phyloP scores from a whole-genome alignment of 805 yeast species.

The Candida orba region DNA sequence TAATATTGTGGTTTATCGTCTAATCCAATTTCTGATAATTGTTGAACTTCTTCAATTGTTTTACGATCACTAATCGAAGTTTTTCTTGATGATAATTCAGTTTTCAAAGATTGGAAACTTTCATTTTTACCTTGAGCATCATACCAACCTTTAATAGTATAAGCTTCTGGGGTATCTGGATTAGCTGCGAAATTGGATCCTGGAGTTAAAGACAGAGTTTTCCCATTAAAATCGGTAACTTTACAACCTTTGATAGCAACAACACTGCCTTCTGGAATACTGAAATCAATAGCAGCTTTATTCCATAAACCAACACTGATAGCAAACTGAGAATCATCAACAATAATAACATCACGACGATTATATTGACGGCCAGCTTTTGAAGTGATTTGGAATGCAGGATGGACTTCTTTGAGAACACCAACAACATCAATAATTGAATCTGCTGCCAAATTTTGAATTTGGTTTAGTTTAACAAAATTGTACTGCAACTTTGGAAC shows the following conservation, averaged over 20 bases:
- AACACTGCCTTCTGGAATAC: constrained; percentile 69
- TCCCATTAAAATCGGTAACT: constrained; percentile 83
- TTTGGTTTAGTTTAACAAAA: constrained; percentile 60
- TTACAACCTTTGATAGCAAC: constrained; percentile 88
- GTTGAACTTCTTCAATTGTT: constrained; percentile 57
- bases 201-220: constrained; percentile 72
- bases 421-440: constrained; percentile 83
- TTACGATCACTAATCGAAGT: constrained; percentile 50
- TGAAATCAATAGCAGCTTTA: constrained; percentile 73
- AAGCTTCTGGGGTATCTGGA: constrained; percentile 89
- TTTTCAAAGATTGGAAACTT: constrained; percentile 53
- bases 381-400: constrained; percentile 71
- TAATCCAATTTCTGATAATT: constrained; percentile 55
- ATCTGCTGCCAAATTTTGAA: constrained; percentile 64
- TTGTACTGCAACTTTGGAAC: constrained; percentile 78
- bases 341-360: constrained; percentile 82
- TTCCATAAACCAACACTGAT: constrained; percentile 88
- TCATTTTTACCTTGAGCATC: constrained; percentile 68
- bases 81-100: constrained; percentile 37
- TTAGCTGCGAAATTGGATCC: constrained; percentile 69
- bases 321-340: constrained; percentile 75
- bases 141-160: constrained; percentile 89
- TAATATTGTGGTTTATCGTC: constrained; percentile 78
- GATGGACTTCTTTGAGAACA: constrained; percentile 69
- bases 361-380: constrained; percentile 89